A percentile compares a stretch with the other conserved stretches of the same genome.
Evolutionary conservation across 108 stramenopile species (phyloP).

Genomic region (Schizochytrium sp.): DNA sequence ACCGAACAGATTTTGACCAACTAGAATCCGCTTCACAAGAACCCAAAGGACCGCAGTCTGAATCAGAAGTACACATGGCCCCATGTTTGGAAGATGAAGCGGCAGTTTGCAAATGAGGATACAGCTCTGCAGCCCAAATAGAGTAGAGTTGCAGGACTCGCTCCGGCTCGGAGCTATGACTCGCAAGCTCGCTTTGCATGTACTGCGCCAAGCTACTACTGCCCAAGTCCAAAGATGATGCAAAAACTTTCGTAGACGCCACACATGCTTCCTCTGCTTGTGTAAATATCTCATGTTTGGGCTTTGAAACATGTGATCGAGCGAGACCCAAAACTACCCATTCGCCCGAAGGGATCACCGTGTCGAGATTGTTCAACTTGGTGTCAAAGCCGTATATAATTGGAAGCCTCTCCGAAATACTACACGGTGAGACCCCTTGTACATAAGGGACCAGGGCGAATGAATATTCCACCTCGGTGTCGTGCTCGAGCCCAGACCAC

Average conservation of each 20-base stretch:
- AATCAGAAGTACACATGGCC: background rate
- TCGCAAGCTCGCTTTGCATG: background rate
- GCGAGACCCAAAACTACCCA: background rate
- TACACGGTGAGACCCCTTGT: background rate
- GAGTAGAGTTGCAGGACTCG: background rate
- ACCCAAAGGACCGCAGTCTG: background rate
- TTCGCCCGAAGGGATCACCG: background rate
- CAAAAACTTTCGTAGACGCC: background rate
- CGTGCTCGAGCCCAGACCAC: background rate
- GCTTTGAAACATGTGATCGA: background rate
- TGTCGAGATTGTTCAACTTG: background rate
- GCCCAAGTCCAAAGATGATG: background rate
- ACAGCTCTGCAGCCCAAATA: slow-evolving; percentile 19
- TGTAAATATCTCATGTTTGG: background rate
- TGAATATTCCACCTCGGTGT: background rate
- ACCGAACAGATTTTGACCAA: background rate
- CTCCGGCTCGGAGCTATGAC: background rate
- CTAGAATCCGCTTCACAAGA: slow-evolving; percentile 23
- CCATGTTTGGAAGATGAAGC: background rate
- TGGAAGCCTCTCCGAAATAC: background rate
- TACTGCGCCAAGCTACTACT: background rate
- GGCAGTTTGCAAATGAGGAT: background rate
- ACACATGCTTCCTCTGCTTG: background rate
- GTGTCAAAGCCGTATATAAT: background rate
- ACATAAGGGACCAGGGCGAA: background rate